A percentile compares a stretch with the other conserved stretches of the same genome.
These are phyloP conservation scores for Massarina eburnea DNA, from an alignment of 2,329 filamentous ascomycete genomes.

Conservation along the genomic window DNA sequence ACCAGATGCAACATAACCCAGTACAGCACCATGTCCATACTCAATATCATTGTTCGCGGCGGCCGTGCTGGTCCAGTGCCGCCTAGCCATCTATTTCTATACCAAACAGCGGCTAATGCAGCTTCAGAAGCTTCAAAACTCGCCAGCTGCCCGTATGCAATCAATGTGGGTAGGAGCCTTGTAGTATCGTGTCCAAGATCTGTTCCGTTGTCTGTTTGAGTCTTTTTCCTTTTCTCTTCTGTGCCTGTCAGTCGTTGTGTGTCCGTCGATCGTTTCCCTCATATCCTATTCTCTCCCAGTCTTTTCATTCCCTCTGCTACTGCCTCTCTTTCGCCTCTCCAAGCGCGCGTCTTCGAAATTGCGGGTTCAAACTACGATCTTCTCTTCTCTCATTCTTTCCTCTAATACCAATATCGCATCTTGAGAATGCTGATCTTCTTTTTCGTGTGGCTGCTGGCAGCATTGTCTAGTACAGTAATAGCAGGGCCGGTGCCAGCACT, in stretches of 20 bases:
- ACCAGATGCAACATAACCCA: slow-evolving; percentile 14
- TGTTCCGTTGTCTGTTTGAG: slow-evolving; percentile 29
- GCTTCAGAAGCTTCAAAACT: too few species aligned
- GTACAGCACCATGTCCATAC: slow-evolving; percentile 17
- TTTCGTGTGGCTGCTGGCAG: slow-evolving; percentile 42
- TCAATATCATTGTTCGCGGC: slow-evolving; percentile 20
- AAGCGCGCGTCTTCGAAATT: slow-evolving; percentile 19
- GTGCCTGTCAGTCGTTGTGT: slow-evolving; percentile 10
- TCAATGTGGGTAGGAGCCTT: slow-evolving; percentile 24
- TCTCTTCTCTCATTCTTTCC: slow-evolving; percentile 25
- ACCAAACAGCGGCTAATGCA: slow-evolving; percentile 44
- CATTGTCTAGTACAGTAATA: slow-evolving; percentile 27
- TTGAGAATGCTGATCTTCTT: slow-evolving; percentile 29
- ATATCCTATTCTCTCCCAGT: slow-evolving; percentile 27
- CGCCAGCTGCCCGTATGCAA: slow-evolving; percentile 27
- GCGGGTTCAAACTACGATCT: slow-evolving; percentile 12
- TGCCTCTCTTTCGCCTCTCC: slow-evolving; percentile 20
- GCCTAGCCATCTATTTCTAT: slow-evolving; percentile 25
- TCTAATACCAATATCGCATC: slow-evolving; percentile 15
- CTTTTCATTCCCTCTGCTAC: slow-evolving; percentile 20
- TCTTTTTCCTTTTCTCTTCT: slow-evolving; percentile 24
- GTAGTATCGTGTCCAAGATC: slow-evolving; percentile 20
- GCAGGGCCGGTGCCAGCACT: slow-evolving; percentile 38
- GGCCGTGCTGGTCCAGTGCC: slow-evolving; percentile 37
- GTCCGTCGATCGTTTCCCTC: slow-evolving; percentile 37